Evolutionary conservation across 2,329 filamentous ascomycete genomes (phyloP).

Genomic region (Colletotrichum euphorbiae): DNA sequence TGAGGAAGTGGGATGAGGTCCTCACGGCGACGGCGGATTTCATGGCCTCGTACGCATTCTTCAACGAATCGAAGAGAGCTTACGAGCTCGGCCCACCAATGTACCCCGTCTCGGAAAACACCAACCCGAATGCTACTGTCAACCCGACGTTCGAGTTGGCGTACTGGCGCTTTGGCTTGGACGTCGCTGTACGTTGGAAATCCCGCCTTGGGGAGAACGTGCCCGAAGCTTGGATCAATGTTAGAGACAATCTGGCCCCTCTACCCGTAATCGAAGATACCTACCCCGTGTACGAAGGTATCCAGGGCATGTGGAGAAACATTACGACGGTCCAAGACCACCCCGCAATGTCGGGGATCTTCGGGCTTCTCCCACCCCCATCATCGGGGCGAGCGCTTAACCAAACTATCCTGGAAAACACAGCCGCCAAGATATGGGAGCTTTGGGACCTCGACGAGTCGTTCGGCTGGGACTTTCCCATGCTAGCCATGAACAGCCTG

Average conservation of each 20-base stretch:
- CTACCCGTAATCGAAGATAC: slow-evolving; percentile 62
- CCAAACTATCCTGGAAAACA: slow-evolving; percentile 50
- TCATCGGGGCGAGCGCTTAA: slow-evolving; percentile 50
- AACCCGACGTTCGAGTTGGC: slow-evolving; percentile 71
- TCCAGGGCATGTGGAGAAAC: slow-evolving; percentile 56
- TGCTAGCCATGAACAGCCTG: slow-evolving; percentile 58
- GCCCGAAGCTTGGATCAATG: slow-evolving; percentile 59
- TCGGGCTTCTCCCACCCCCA: slow-evolving; percentile 56
- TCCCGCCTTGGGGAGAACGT: slow-evolving; percentile 55
- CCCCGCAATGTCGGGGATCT: slow-evolving; percentile 57
- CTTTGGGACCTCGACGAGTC: slow-evolving; percentile 54
- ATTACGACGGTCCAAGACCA: slow-evolving; percentile 55
- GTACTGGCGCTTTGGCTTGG: slow-evolving; percentile 71
- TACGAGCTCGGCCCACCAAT: slow-evolving; percentile 63
- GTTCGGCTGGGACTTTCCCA: slow-evolving; percentile 59
- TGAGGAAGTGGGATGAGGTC: slow-evolving; percentile 65
- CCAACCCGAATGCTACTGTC: slow-evolving; percentile 64
- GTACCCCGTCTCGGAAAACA: slow-evolving; percentile 66
- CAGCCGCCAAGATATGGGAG: slow-evolving; percentile 52
- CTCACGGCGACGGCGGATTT: slow-evolving; percentile 66
- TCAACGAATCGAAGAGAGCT: slow-evolving; percentile 60
- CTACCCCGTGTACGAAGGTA: slow-evolving; percentile 65
- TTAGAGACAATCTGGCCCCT: slow-evolving; percentile 64
- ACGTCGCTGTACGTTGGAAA: slow-evolving; percentile 66
- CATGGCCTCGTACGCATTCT: slow-evolving; percentile 69